A percentile compares a stretch with the other conserved stretches of the same genome.
Evolutionary conservation across 106 monocot species (phyloP).

Genomic region (Gastrodia elata): DNA sequence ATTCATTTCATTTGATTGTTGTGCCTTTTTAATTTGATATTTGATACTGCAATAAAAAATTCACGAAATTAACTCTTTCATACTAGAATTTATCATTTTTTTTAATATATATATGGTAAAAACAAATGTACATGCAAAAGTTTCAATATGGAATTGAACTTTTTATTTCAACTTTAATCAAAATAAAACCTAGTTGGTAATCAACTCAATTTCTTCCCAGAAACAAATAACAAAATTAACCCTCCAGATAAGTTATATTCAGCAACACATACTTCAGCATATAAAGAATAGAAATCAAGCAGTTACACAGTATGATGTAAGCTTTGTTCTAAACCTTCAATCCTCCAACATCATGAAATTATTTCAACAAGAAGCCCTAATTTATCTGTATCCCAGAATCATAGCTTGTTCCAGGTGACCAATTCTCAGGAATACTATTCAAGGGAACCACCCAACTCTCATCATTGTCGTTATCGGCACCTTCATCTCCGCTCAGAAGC

Average conservation of each 20-base stretch:
- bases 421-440: conserved; percentile 43
- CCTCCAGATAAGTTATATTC: neutral
- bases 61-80: too few relatives aligned
- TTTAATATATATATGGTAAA: too few relatives aligned
- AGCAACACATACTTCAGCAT: neutral
- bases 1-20: too few relatives aligned
- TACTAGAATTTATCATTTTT: too few relatives aligned
- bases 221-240: neutral
- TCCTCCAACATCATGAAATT: neutral
- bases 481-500: conserved; percentile 34
- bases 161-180: neutral
- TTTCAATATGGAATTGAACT: neutral
- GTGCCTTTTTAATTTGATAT: too few relatives aligned
- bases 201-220: neutral
- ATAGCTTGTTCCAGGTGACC: conserved; percentile 37
- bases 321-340: neutral
- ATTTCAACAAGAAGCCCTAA: conserved; percentile 6
- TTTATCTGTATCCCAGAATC: conserved; percentile 61
- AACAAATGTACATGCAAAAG: too few relatives aligned
- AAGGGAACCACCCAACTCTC: conserved; percentile 45
- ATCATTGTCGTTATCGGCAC: conserved; percentile 34
- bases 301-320: neutral
- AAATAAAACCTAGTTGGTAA: neutral
- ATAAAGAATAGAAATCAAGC: neutral
- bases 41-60: too few relatives aligned